Evolutionary conservation across 2,329 filamentous ascomycete genomes (phyloP).

Genomic region (Pseudogymnoascus sp.): DNA sequence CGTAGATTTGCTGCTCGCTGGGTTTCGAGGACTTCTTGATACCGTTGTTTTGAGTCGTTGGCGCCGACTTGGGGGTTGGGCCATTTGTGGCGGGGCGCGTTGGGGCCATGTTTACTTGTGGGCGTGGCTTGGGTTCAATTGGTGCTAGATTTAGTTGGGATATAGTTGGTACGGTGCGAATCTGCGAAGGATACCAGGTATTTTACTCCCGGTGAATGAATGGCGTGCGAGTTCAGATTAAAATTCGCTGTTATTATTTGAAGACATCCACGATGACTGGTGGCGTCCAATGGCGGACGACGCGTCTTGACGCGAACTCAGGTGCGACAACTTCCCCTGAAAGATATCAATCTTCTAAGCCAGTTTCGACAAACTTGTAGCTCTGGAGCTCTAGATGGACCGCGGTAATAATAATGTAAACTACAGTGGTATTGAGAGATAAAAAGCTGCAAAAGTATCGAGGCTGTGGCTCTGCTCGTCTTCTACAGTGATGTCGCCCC

Average conservation of each 20-base stretch:
- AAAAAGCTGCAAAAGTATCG: neutral
- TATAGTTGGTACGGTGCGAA: too few species aligned
- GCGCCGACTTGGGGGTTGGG: neutral
- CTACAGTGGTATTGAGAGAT: neutral
- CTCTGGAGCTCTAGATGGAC: neutral
- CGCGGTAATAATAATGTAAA: neutral
- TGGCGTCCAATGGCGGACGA: too few species aligned
- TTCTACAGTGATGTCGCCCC: neutral
- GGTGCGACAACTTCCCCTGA: neutral
- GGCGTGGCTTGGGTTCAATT: neutral
- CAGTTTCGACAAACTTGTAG: neutral
- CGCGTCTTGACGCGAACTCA: neutral
- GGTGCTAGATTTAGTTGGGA: slow-evolving; percentile 15
- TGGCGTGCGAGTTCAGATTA: too few species aligned
- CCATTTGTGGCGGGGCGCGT: neutral
- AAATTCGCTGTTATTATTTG: too few species aligned
- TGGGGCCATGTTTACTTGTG: neutral
- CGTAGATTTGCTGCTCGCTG: neutral
- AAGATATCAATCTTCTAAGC: too few species aligned
- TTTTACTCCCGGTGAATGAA: neutral
- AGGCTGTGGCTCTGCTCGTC: neutral
- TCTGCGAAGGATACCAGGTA: neutral
- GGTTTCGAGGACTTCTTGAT: neutral
- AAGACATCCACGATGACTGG: too few species aligned
- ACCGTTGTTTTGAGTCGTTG: neutral